These are phyloP conservation scores for Solanum boliviense DNA, from an alignment of 257 asterid species.

Conservation along the genomic window DNA sequence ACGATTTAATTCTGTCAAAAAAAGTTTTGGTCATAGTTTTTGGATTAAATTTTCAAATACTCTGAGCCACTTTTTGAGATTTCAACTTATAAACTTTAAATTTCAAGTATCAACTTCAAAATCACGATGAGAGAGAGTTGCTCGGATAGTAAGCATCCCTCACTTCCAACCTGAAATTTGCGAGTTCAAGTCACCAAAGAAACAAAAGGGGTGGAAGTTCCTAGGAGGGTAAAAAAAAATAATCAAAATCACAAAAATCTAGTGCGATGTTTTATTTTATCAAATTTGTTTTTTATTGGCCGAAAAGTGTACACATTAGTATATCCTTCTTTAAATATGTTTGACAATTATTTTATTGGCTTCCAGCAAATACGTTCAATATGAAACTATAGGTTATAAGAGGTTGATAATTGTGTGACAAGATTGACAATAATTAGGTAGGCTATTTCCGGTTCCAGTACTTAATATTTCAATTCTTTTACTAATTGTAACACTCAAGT, in stretches of 20 bases:
- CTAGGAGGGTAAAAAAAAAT: no score
- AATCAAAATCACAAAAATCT: no score
- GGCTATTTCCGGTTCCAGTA: neutral
- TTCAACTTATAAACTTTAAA: neutral
- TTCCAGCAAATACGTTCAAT: neutral
- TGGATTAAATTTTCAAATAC: neutral
- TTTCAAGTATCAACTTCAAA: neutral
- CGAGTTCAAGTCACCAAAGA: no score
- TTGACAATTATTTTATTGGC: neutral
- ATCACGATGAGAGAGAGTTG: no score
- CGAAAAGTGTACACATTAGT: neutral
- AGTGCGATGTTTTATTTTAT: neutral
- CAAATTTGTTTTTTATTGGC: neutral
- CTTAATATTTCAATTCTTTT: neutral
- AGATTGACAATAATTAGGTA: neutral
- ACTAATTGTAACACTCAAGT: neutral
- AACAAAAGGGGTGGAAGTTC: no score
- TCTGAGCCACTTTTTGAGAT: neutral
- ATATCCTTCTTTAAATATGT: neutral
- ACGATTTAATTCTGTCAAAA: neutral
- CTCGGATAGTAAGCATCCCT: no score
- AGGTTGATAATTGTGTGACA: neutral
- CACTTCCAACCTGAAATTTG: no score
- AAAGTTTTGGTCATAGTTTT: neutral
- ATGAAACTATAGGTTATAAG: neutral